Percentiles rank a stretch among this genome's conserved stretches.
Conservation (phyloP, 129 eudicot species). For the Apium graveolens region DNA sequence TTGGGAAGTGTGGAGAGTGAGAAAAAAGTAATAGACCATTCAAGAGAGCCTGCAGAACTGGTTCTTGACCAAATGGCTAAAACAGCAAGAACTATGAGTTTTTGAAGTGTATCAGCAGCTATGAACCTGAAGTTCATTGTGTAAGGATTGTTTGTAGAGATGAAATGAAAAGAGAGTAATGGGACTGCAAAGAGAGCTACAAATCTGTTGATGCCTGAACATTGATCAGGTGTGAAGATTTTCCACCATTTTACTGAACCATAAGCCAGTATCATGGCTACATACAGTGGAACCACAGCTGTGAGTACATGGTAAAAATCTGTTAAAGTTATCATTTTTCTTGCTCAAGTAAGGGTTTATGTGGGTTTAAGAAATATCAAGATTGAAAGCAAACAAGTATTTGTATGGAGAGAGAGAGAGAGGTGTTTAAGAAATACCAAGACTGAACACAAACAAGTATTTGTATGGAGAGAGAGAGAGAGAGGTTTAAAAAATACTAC, state of each 20-base stretch:
- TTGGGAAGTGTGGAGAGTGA: slow-evolving; percentile 77
- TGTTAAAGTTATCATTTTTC: slow-evolving; percentile 28
- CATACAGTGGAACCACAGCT: slow-evolving; percentile 90
- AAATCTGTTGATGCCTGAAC: slow-evolving; percentile 91
- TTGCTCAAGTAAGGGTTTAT: slow-evolving; percentile 14
- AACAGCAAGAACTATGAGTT: slow-evolving; percentile 50
- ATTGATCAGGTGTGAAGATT: slow-evolving; percentile 83
- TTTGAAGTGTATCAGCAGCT: slow-evolving; percentile 85
- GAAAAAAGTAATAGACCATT: slow-evolving; percentile 86
- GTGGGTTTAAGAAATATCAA: slow-evolving; percentile 1
- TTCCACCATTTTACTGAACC: slow-evolving; percentile 97
- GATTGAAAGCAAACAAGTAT: background rate
- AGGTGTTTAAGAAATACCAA: too few relatives aligned
- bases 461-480: background rate
- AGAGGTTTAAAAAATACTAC: too few relatives aligned
- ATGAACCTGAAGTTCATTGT: slow-evolving; percentile 78
- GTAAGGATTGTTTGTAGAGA: slow-evolving; percentile 84
- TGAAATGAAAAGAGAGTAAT: slow-evolving; percentile 82
- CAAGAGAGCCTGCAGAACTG: slow-evolving; percentile 65
- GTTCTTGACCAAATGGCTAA: slow-evolving; percentile 59
- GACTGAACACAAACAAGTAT: too few relatives aligned
- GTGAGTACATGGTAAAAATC: slow-evolving; percentile 59
- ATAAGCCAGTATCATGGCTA: slow-evolving; percentile 90
- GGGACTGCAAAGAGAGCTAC: slow-evolving; percentile 93
- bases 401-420: background rate